Base-by-base conservation (phyloP, 2,329 filamentous ascomycete genomes). In the Aspergillus luchuensis region DNA sequence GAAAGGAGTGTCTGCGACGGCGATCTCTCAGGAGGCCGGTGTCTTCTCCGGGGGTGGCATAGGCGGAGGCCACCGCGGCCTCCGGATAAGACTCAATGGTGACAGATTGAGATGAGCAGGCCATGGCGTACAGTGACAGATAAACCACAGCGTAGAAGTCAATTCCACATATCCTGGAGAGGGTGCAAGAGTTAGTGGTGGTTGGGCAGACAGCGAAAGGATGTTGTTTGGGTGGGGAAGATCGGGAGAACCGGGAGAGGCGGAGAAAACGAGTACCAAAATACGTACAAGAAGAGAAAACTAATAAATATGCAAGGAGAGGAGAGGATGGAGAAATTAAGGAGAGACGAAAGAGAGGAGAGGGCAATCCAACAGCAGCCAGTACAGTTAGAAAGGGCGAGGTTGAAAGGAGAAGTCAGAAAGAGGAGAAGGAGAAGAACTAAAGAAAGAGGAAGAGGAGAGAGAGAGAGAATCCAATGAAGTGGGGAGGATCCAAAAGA, bases 1-100 rank as follows among this genome's bases (percentile, higher is more conserved):
- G 78, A 61, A 81, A 81, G 6, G 79, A 81, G 63, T 81, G 78
- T 65, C 79, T 71, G 55, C 78, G 73, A 53, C 75, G 72, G 36
- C 79, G 75, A 58, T 76, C 75, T 47, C 76, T 75, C 30, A 79
- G 63, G 15, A 78, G 63, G 30, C 67, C 60, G 23, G 70, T 74
- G 25, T 74, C 71, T 63, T 76, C 74, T 25, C 63, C 63, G 17
- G 71, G 75, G 13, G 67, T 73, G 28, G 69, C 68, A 28, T 66
- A 67, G 11, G 69, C 66, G 49, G 71, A 73, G 13, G 69, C 66
- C 49, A 13, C 41, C 47, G 62, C 57, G 19, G 38, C 53, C 53
- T 76, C 72, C 10, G 69, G 62, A 60, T 72, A 74, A 2, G 75
- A 71, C 63, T 78, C 73, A 56, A 79, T 69, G 3, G 78, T 74